phyloP scores from a whole-genome alignment of 768 basidiomycete genomes.

The Pulveroboletus sp. region DNA sequence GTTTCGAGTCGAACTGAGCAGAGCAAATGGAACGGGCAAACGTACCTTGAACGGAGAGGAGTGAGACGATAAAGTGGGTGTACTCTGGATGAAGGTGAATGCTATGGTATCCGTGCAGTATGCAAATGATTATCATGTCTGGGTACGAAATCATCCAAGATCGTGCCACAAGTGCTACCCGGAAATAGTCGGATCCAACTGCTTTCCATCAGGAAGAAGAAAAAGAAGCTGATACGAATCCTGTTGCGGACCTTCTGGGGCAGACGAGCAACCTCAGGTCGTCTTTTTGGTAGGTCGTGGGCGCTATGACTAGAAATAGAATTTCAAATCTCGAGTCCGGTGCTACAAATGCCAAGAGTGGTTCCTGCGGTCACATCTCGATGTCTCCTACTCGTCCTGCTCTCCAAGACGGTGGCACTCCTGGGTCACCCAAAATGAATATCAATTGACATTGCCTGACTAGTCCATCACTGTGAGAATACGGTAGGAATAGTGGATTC shows the following conservation, averaged over 20 bases:
- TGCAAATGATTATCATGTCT: too few species aligned
- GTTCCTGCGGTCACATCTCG: too few species aligned
- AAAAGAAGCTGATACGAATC: background rate
- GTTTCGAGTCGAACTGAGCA: too few species aligned
- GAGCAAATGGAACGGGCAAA: too few species aligned
- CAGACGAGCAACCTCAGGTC: conserved; percentile 44
- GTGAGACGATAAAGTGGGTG: too few species aligned
- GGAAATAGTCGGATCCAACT: background rate
- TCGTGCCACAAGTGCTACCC: too few species aligned
- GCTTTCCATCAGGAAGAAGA: background rate
- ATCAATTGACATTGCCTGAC: background rate
- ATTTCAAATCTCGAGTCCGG: conserved; percentile 10
- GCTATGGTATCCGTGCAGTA: too few species aligned
- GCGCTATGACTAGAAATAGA: conserved; percentile 44
- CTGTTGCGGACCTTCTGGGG: conserved; percentile 20
- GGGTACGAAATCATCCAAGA: too few species aligned
- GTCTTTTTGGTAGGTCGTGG: conserved; percentile 47
- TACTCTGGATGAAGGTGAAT: too few species aligned
- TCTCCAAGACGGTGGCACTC: too few species aligned
- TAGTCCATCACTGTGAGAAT: background rate
- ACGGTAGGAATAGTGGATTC: background rate
- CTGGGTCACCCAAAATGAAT: background rate
- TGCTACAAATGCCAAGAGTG: background rate
- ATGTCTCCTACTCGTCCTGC: too few species aligned
- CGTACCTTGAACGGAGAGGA: too few species aligned